Evolutionary conservation across 2,329 filamentous ascomycete species (phyloP), one percentile per base, ranked within the genome.

Genomic region (Pseudocercospora fuligena): DNA sequence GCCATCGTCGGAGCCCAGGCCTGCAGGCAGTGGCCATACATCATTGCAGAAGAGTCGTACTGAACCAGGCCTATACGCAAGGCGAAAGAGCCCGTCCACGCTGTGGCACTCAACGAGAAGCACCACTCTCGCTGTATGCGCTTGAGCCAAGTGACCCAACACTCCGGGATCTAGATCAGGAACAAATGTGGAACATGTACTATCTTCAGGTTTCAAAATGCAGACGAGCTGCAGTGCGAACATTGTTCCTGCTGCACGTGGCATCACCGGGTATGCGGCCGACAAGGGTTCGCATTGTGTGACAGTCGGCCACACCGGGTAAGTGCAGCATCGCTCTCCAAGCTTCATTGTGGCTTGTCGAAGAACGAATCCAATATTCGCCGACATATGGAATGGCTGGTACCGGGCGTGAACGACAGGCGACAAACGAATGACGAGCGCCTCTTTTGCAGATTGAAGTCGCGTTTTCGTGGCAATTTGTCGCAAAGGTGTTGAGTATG

Each of bases 231-330:
- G 66, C 66, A 63, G 31, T 57, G 36, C 66, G 66, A 65, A 57
- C 66, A 68, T 68, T 65, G 66, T 68, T 60, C 66, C 60, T 63
- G 63, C 66, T 63, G 63, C 66, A 65, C 63, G 66, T 61, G 66
- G 47, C 19, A 36, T 53, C 31, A 33, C 54, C 54, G 61, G 60
- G 25, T 31, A 53, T 56, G 49, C 53, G 31, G 60, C 11, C 27
- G 23, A 25, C 31, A 56, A 63, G 31, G 40, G 40, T 43, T 43
- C 33, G 25, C 36, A 31, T 51, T 59, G 61, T 64, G 61, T 51
- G 40, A 64, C 54, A 16, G 46, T 40, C 51, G 49, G 25, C 61
- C 31, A 46, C 49, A 25, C 36, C 51, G 61, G 49, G 51, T 47
- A 19, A n/a, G 8, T 57, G 51, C 61, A 58, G 21, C 51, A n/a